A percentile compares a stretch with the other conserved stretches of the same genome.
phyloP scores from a whole-genome alignment of 257 asterid genomes.

The Plantago major region DNA sequence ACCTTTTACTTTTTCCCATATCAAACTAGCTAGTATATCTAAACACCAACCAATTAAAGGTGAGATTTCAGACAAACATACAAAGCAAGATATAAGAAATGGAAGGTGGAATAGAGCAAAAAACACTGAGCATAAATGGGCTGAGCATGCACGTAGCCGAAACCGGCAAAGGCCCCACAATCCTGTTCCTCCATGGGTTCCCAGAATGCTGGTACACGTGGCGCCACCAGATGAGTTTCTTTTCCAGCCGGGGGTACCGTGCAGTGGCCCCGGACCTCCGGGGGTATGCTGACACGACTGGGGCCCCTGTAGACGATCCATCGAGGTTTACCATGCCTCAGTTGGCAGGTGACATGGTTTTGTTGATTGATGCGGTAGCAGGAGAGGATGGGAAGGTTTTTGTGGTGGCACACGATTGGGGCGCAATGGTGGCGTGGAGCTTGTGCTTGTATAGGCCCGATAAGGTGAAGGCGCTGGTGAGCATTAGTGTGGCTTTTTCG shows the following conservation, averaged over 20 bases:
- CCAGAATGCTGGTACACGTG: slow-evolving; percentile 87
- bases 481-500: slow-evolving; percentile 54
- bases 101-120: slow-evolving; percentile 45
- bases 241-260: slow-evolving; percentile 54
- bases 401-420: slow-evolving; percentile 89
- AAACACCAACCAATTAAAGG: too few relatives aligned
- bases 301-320: slow-evolving; percentile 38
- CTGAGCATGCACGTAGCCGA: slow-evolving; percentile 59
- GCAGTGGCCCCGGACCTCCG: slow-evolving; percentile 83
- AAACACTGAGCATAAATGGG: slow-evolving; percentile 41
- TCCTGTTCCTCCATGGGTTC: slow-evolving; percentile 81
- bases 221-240: slow-evolving; percentile 68
- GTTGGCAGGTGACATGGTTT: slow-evolving; percentile 59
- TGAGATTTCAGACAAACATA: neutral
- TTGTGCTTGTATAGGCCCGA: slow-evolving; percentile 69
- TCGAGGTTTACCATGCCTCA: slow-evolving; percentile 50
- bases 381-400: slow-evolving; percentile 48
- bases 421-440: slow-evolving; percentile 69
- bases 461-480: slow-evolving; percentile 62
- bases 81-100: slow-evolving; percentile 18
- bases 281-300: slow-evolving; percentile 65
- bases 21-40: too few relatives aligned
- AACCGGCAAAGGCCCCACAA: slow-evolving; percentile 59
- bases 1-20: too few relatives aligned
- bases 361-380: slow-evolving; percentile 40